Evolutionary conservation across 106 monocot species (phyloP).

Genomic region (Dendrobium huoshanense): DNA sequence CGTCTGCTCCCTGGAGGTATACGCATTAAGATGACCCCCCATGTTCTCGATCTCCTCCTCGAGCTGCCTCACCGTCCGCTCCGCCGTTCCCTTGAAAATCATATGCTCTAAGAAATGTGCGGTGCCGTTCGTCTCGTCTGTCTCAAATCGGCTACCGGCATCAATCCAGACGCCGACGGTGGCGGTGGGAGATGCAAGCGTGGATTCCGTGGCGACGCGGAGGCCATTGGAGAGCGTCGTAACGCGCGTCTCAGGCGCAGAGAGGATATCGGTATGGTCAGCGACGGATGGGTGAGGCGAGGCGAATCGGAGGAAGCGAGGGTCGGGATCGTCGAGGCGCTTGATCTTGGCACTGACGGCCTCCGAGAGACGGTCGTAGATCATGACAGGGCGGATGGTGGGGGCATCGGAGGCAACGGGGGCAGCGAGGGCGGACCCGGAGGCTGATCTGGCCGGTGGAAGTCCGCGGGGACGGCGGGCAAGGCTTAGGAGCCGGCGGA

Average conservation of each 20-base stretch:
- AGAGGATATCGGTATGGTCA: constrained; percentile 72
- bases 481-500: constrained; percentile 44
- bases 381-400: constrained; percentile 32
- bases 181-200: constrained; percentile 66
- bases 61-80: constrained; percentile 52
- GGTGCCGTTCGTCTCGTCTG: constrained; percentile 82
- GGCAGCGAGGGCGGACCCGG: constrained; percentile 27
- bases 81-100: constrained; percentile 89
- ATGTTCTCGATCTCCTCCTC: constrained; percentile 99
- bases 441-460: not conserved
- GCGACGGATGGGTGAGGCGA: constrained; percentile 52
- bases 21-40: constrained; percentile 91
- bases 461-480: constrained; percentile 31
- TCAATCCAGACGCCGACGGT: constrained; percentile 99
- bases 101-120: constrained; percentile 97
- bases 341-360: constrained; percentile 54
- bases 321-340: constrained; percentile 73
- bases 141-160: constrained; percentile 91
- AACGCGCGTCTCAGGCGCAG: constrained; percentile 78
- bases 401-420: constrained; percentile 17
- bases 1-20: constrained; percentile 94
- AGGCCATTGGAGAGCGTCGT: constrained; percentile 87
- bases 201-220: constrained; percentile 85
- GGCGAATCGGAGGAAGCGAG: constrained; percentile 80
- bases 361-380: constrained; percentile 61